Conservation (phyloP, 306 rosid genomes). For the Prunus mume region DNA sequence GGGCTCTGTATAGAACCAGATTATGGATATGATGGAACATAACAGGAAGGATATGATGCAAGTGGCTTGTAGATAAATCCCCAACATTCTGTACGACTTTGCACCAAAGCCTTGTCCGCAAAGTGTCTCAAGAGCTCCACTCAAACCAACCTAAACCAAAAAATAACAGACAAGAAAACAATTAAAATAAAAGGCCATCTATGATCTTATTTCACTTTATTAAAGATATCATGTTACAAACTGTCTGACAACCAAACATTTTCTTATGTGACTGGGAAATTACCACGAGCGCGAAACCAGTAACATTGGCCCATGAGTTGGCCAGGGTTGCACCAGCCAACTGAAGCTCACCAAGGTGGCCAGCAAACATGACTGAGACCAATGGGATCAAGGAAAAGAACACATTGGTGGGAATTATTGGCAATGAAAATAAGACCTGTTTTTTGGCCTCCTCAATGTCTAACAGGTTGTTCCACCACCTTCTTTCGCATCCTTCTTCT, state of each 20-base stretch:
- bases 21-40: conserved; percentile 43
- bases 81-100: conserved; percentile 49
- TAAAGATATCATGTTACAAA: too few relatives aligned
- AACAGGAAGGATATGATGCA: conserved; percentile 58
- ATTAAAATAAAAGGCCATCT: neutral
- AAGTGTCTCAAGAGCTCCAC: conserved; percentile 84
- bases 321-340: conserved; percentile 83
- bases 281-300: conserved; percentile 69
- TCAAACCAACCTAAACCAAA: conserved; percentile 53
- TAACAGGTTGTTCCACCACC: conserved; percentile 54
- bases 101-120: conserved; percentile 91
- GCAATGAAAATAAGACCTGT: conserved; percentile 53
- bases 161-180: neutral
- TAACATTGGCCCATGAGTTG: conserved; percentile 73
- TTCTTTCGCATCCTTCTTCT: neutral
- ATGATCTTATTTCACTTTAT: too few relatives aligned
- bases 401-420: conserved; percentile 67
- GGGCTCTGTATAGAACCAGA: conserved; percentile 60
- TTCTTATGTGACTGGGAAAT: neutral
- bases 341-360: conserved; percentile 74
- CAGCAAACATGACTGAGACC: conserved; percentile 87
- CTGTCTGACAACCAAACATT: neutral
- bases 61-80: conserved; percentile 73
- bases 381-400: conserved; percentile 52
- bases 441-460: conserved; percentile 58